Conservation (phyloP, 192 early-diverging fungal species). For the Mortierella antarctica region DNA sequence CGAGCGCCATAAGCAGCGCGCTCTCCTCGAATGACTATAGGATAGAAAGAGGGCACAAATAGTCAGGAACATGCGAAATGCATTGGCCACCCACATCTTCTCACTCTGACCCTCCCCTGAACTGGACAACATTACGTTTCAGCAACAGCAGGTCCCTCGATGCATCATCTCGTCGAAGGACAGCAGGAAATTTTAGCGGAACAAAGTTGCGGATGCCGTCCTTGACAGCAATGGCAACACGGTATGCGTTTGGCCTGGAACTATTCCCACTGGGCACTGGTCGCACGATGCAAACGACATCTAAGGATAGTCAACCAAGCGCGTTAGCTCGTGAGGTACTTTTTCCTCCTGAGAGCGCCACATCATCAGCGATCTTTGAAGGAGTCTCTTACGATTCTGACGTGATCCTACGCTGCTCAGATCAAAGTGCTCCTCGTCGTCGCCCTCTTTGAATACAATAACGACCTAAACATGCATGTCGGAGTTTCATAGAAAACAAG, state of each 20-base stretch:
- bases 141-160: constrained; percentile 73
- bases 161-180: constrained; percentile 65
- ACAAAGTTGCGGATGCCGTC: constrained; percentile 71
- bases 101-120: too few species aligned
- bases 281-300: constrained; percentile 40
- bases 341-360: too few species aligned
- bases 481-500: background rate
- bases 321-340: background rate
- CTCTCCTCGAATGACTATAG: constrained; percentile 74
- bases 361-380: too few species aligned
- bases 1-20: constrained; percentile 73
- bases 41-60: background rate
- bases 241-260: constrained; percentile 26
- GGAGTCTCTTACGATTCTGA: constrained; percentile 39
- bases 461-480: constrained; percentile 21
- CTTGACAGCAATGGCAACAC: constrained; percentile 60
- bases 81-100: too few species aligned
- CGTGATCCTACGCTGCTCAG: constrained; percentile 37
- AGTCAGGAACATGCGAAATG: background rate
- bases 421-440: constrained; percentile 48
- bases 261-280: constrained; percentile 13
- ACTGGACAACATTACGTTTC: constrained; percentile 56
- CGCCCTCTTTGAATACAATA: constrained; percentile 39
- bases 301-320: constrained; percentile 11
- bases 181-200: constrained; percentile 66